phyloP scores from a whole-genome alignment of 306 rosid genomes.

The Mucuna pruriens region DNA sequence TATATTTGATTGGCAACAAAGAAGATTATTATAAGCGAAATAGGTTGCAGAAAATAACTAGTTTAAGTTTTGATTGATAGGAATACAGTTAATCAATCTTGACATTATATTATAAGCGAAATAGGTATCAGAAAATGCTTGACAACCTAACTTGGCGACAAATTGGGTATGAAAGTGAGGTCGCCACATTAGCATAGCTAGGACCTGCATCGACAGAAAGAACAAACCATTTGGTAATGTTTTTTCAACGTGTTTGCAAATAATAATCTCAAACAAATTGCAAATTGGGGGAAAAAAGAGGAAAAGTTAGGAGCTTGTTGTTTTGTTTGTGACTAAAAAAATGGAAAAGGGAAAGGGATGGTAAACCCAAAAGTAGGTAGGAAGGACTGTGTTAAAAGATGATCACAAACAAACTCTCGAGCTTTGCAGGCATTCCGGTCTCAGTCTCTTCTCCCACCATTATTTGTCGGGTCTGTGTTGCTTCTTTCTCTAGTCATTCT shows the following conservation, averaged over 20 bases:
- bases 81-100: neutral
- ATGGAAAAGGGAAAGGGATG: conserved; percentile 30
- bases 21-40: too few species aligned
- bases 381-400: conserved; percentile 50
- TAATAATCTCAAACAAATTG: conserved; percentile 13
- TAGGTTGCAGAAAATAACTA: too few species aligned
- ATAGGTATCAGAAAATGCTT: neutral
- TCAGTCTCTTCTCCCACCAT: conserved; percentile 68
- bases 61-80: neutral
- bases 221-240: neutral
- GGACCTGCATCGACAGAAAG: conserved; percentile 8
- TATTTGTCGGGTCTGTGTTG: conserved; percentile 68
- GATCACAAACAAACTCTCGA: conserved; percentile 61
- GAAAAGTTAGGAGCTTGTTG: conserved; percentile 43
- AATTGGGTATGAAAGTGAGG: neutral
- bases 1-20: neutral
- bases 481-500: conserved; percentile 46
- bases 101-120: neutral
- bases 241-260: neutral
- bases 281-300: conserved; percentile 31
- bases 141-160: conserved; percentile 17
- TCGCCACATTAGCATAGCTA: neutral
- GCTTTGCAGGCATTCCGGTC: conserved; percentile 70
- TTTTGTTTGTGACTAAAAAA: conserved; percentile 35
- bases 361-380: conserved; percentile 48